phyloP scores from a whole-genome alignment of 1,139 yeast species.

The Geotrichum reessii region DNA sequence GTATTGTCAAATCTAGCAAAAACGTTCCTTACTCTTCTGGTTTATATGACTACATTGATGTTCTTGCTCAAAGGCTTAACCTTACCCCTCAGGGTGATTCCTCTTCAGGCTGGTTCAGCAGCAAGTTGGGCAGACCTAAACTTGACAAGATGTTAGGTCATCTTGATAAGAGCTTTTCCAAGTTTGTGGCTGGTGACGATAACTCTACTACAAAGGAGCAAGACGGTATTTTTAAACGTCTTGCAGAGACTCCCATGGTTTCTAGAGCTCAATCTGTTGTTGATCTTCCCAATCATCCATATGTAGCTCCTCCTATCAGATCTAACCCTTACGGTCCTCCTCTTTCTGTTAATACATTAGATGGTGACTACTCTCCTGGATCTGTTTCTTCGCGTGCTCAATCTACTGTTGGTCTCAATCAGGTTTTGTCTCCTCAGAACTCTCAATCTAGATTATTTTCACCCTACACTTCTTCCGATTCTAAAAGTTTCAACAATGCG shows the following conservation, averaged over 20 bases:
- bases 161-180: conserved; percentile 65
- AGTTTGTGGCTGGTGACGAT: conserved; percentile 89
- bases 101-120: conserved; percentile 55
- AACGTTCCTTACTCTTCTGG: conserved; percentile 40
- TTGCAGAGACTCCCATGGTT: conserved; percentile 31
- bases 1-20: conserved; percentile 43
- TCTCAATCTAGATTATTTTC: not conserved
- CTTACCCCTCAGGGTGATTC: conserved; percentile 37
- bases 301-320: not conserved
- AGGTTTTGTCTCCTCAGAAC: not conserved
- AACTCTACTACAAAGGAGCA: conserved; percentile 30
- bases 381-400: conserved; percentile 12
- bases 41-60: conserved; percentile 39
- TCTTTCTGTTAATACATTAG: not conserved
- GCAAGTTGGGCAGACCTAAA: conserved; percentile 68
- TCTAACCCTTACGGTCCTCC: conserved; percentile 9
- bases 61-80: conserved; percentile 25
- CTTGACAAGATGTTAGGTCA: conserved; percentile 85
- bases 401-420: conserved; percentile 14
- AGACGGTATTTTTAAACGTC: conserved; percentile 66
- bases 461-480: not conserved
- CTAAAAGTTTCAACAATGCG: not conserved
- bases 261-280: conserved; percentile 17
- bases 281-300: conserved; percentile 2
- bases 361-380: not conserved